Evolutionary conservation across 2,329 filamentous ascomycete genomes (phyloP).

Genomic region (Fusarium hostae): DNA sequence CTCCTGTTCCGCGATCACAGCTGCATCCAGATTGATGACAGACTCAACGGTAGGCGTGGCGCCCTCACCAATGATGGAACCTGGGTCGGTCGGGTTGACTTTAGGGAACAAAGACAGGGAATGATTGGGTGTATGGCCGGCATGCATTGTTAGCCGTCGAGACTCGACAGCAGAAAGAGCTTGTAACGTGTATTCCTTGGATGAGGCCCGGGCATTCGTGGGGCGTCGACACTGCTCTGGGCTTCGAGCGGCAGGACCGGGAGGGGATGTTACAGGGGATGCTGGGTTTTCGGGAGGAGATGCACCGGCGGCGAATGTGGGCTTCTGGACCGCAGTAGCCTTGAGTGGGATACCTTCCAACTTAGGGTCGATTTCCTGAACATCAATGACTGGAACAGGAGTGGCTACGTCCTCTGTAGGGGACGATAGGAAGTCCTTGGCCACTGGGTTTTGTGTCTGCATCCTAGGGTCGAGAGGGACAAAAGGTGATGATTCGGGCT

Average conservation of each 20-base stretch:
- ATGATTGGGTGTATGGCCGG: slow-evolving; percentile 71
- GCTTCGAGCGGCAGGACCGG: slow-evolving; percentile 32
- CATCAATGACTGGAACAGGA: slow-evolving; percentile 63
- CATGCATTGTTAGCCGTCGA: slow-evolving; percentile 68
- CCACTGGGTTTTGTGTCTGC: slow-evolving; percentile 52
- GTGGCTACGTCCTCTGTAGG: slow-evolving; percentile 47
- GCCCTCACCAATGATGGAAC: slow-evolving; percentile 43
- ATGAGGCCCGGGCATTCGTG: slow-evolving; percentile 38
- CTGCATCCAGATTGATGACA: slow-evolving; percentile 18
- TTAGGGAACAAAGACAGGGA: slow-evolving; percentile 64
- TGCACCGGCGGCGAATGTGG: slow-evolving; percentile 60
- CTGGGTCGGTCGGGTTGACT: slow-evolving; percentile 53
- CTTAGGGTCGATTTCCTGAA: slow-evolving; percentile 66
- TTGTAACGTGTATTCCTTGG: slow-evolving; percentile 58
- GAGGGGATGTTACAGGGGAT: slow-evolving; percentile 46
- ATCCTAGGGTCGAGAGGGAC: slow-evolving; percentile 58
- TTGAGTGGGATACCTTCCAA: slow-evolving; percentile 70
- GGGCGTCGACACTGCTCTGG: slow-evolving; percentile 25
- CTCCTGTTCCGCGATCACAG: slow-evolving; percentile 1
- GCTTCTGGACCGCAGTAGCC: slow-evolving; percentile 62
- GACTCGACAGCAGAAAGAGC: slow-evolving; percentile 60
- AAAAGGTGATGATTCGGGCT: slow-evolving; percentile 52
- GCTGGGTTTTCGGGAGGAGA: slow-evolving; percentile 45
- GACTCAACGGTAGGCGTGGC: slow-evolving; percentile 46
- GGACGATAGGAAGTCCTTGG: slow-evolving; percentile 51